Evolutionary conservation across 2,329 filamentous ascomycete genomes (phyloP).

Genomic region (Cercospora sesami): DNA sequence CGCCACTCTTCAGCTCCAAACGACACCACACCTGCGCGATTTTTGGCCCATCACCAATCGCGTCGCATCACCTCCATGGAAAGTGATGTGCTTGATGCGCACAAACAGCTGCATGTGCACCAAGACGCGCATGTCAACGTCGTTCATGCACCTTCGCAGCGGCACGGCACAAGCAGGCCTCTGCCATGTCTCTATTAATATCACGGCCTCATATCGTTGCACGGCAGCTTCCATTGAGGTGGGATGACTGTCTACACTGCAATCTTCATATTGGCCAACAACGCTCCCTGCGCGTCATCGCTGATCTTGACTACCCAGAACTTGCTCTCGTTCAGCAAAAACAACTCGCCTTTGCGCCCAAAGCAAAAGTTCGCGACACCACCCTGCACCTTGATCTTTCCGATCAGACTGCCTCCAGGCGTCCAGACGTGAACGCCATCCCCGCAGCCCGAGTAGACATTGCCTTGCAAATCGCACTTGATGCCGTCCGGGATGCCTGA

Average conservation of each 20-base stretch:
- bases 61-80: no score
- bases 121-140: no score
- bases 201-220: background rate
- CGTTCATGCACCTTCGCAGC: background rate
- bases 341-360: slow-evolving; percentile 30
- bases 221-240: background rate
- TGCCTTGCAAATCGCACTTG: slow-evolving; percentile 55
- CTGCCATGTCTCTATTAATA: background rate
- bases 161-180: no score
- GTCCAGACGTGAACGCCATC: slow-evolving; percentile 59
- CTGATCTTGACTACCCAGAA: slow-evolving; percentile 32
- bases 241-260: slow-evolving; percentile 13
- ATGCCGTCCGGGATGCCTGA: slow-evolving; percentile 61
- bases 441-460: slow-evolving; percentile 57
- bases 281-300: slow-evolving; percentile 27
- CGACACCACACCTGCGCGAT: background rate
- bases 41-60: background rate
- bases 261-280: slow-evolving; percentile 34
- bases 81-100: no score
- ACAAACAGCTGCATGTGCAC: no score
- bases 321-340: slow-evolving; percentile 32
- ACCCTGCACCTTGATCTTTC: slow-evolving; percentile 57
- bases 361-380: slow-evolving; percentile 40
- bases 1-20: background rate
- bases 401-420: slow-evolving; percentile 51